Evolutionary conservation across 805 yeast species (phyloP), one percentile per base, ranked within the genome.

Genomic region (Candida pini): DNA sequence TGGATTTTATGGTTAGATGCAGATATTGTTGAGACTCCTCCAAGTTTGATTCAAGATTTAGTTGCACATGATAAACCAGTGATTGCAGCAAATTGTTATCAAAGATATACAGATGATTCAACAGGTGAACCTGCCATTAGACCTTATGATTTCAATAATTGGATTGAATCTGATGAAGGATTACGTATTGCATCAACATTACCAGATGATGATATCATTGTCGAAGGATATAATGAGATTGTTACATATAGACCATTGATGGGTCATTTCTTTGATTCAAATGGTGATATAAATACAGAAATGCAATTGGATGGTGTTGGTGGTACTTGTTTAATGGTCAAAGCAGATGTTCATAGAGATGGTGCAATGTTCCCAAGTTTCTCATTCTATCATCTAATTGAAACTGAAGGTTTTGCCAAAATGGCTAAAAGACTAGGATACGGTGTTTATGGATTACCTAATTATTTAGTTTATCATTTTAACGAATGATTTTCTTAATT

Each of bases 341-440:
- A 90, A 56, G 95, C 97, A 9, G 97, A 89, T 48, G 99, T 92
- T 35, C 99, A 92, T 62, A 74, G 98, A 58, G 98, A 92, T 60
- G 99, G 99, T 33, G 97, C 97, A 36, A 90, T 92, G 97, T 92
- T 92, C 76, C 98, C 99, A 13, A 85, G 94, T 32, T 92, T 92
- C 76, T 92, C 98, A 40, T 92, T 92, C 69, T 89, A 90, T 59
- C 95, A 92, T 59, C 71, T 92, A 59, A 88, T 92, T 44, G 98
- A 92, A 66, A 89, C 97, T 8, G 98, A 92, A 63, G 98, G 98
- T 13, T 92, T 92, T 62, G 97, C 92, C n/a, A 82, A 81, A 60
- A 92, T 92, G 97, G 96, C 96, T 28, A 87, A 88, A 60, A 71
- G 97, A 49, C 69, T 92, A 43, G 95, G 95, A 21, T 89, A 92